A percentile compares a stretch with the other conserved stretches of the same genome.
Evolutionary conservation across 2,329 filamentous ascomycete species (phyloP).

Genomic region (Calonectria fujianensis): DNA sequence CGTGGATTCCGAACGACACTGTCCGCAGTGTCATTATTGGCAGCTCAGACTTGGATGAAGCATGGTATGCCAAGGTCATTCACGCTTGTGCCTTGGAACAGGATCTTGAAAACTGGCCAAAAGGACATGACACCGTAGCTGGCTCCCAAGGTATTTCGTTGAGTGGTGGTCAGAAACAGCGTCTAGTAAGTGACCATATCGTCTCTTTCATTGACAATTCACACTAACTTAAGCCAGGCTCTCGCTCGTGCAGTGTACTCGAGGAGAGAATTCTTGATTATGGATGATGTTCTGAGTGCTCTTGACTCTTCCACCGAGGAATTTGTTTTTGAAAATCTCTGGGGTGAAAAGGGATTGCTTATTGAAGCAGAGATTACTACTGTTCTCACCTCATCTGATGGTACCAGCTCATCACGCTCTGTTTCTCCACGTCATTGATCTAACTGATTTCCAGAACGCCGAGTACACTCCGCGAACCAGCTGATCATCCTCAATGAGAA

Average conservation of each 20-base stretch:
- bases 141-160: conserved; percentile 65
- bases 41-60: conserved; percentile 50
- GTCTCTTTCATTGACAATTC: not conserved
- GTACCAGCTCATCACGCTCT: not conserved
- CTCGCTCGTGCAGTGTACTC: conserved; percentile 69
- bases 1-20: conserved; percentile 65
- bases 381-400: conserved; percentile 50
- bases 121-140: conserved; percentile 60
- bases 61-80: conserved; percentile 57
- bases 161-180: conserved; percentile 67
- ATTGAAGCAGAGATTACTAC: conserved; percentile 61
- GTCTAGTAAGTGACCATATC: conserved; percentile 58
- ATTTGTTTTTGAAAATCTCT: conserved; percentile 63
- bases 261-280: conserved; percentile 60
- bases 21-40: conserved; percentile 64
- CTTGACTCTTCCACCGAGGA: conserved; percentile 67
- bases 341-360: conserved; percentile 65
- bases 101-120: conserved; percentile 58
- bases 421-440: not conserved
- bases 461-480: conserved; percentile 28
- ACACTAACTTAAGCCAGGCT: conserved; percentile 51
- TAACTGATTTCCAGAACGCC: conserved; percentile 18
- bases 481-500: conserved; percentile 29
- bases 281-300: conserved; percentile 69
- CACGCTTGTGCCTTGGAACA: conserved; percentile 59